Base-by-base conservation (phyloP, 2,329 filamentous ascomycete species). In the Hypoxylon sp. region DNA sequence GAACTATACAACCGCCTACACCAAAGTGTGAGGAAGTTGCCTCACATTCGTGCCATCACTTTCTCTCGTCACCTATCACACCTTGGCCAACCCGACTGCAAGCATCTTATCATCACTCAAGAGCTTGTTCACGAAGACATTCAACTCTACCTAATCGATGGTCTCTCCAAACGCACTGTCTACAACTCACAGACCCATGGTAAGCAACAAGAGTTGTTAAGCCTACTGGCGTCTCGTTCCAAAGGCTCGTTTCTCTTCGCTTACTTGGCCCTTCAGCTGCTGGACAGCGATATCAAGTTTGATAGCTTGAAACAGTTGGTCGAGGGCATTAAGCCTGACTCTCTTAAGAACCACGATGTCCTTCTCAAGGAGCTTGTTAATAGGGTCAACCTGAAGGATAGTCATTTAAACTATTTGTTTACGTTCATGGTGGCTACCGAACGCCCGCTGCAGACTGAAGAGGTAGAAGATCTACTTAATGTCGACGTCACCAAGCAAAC, bases 221-320 rank as follows among this genome's bases (percentile, higher is more conserved):
- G 71, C 1, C 70, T 72, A 6, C 64, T 80, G 2, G 68, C 74
- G 1, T 62, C 67, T 24, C 76, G 76, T 58, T 70, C 78, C 20
- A 75, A 74, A 52, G 74, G 76, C 0, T 78, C 71, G 15, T 79
- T 80, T 59, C 70, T 80, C 4, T 80, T 76, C 72, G 77, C 76
- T 1, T 79, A 77, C 46, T 71, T 78, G 4, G 73, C 71, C 1
- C 66, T 73, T 1, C 70, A 72, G 6, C 64, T 76, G 0, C 60
- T 80, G 26, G 60, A 64, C 28, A 71, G 68, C 34, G 67, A 71
- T 41, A 32, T 56, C 17, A 64, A 67, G 4, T 69, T 71, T 43
- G 70, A 71, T 19, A 44, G 56, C 0, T 74, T 76, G 32, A 56
- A 62, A 43, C 70, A 73, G 39, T 57, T 71, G 1, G 69, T 72